A percentile compares a stretch with the other conserved stretches of the same genome.
Conservation (phyloP, 139 green algal species). For the Chlorella sp. region DNA sequence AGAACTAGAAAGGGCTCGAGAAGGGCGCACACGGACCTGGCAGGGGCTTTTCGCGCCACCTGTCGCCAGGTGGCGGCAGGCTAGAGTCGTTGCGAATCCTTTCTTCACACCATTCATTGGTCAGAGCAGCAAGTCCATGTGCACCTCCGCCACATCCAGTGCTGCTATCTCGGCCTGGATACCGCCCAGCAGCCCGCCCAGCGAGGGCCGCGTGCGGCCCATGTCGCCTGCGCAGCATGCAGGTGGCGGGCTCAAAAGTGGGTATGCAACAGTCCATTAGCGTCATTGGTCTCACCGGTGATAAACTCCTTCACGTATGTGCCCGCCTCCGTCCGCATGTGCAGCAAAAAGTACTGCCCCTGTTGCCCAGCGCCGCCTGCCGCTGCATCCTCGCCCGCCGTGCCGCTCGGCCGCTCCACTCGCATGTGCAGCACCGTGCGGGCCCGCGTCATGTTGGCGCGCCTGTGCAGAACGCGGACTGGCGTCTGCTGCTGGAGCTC, state of each 20-base stretch:
- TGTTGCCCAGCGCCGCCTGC: background rate
- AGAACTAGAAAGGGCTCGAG: no score
- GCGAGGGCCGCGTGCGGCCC: constrained; percentile 15
- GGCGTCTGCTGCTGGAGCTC: constrained; percentile 84
- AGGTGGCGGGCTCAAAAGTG: background rate
- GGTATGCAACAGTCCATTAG: no score
- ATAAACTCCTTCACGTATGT: constrained; percentile 96
- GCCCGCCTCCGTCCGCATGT: constrained; percentile 74
- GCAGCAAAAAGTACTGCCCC: constrained; percentile 64
- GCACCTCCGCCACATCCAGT: constrained; percentile 68
- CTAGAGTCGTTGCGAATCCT: no score
- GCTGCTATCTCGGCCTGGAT: constrained; percentile 37
- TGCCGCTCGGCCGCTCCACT: constrained; percentile 15
- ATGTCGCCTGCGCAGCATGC: constrained; percentile 21
- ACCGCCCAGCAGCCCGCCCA: constrained; percentile 46
- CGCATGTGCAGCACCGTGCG: constrained; percentile 22
- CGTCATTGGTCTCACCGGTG: constrained; percentile 60
- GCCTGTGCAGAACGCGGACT: constrained; percentile 81
- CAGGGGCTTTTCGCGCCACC: no score
- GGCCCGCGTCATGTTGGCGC: constrained; percentile 62
- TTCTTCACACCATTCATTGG: no score
- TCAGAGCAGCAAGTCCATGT: constrained; percentile 52
- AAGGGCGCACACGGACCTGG: no score
- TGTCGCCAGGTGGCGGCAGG: no score
- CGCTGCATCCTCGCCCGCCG: background rate